Evolutionary conservation across 352 stramenopile genomes (phyloP).

Genomic region (Phytophthora quininea): DNA sequence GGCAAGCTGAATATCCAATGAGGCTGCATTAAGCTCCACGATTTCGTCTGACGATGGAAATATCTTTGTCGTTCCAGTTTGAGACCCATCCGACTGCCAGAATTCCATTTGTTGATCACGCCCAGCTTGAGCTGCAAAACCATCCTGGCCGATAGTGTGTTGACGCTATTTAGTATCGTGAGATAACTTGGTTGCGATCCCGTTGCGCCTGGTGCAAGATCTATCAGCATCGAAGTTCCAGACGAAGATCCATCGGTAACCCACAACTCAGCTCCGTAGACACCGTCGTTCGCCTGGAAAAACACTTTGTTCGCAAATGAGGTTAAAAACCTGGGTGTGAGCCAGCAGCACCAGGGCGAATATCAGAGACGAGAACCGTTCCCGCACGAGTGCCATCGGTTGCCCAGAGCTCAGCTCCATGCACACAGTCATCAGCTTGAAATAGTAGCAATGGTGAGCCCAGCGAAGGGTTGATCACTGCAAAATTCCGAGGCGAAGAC

Average conservation of each 20-base stretch:
- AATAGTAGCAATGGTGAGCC: slow-evolving; percentile 63
- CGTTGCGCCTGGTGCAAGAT: slow-evolving; percentile 57
- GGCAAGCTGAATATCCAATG: slow-evolving; percentile 35
- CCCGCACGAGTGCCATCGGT: slow-evolving; percentile 57
- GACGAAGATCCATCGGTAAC: slow-evolving; percentile 53
- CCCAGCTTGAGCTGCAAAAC: slow-evolving; percentile 41
- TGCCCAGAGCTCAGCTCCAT: slow-evolving; percentile 84
- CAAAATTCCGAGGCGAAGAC: slow-evolving; percentile 62
- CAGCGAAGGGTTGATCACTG: slow-evolving; percentile 17
- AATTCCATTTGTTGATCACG: slow-evolving; percentile 44
- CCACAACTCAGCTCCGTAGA: slow-evolving; percentile 84
- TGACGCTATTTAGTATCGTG: slow-evolving; percentile 30
- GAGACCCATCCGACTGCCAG: slow-evolving; percentile 65
- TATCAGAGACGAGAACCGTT: slow-evolving; percentile 70
- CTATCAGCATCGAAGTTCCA: slow-evolving; percentile 60
- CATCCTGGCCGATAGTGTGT: neutral
- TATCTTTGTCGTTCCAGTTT: slow-evolving; percentile 37
- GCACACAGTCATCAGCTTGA: slow-evolving; percentile 81
- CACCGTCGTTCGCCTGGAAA: slow-evolving; percentile 87
- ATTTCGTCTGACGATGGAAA: slow-evolving; percentile 44
- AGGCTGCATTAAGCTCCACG: slow-evolving; percentile 31
- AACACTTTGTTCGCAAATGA: slow-evolving; percentile 48
- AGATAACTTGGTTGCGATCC: slow-evolving; percentile 50
- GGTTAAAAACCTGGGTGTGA: slow-evolving; percentile 65
- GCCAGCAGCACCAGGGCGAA: slow-evolving; percentile 44